Evolutionary conservation across 2,329 filamentous ascomycete genomes (phyloP).

Genomic region (Curvularia spicifera): DNA sequence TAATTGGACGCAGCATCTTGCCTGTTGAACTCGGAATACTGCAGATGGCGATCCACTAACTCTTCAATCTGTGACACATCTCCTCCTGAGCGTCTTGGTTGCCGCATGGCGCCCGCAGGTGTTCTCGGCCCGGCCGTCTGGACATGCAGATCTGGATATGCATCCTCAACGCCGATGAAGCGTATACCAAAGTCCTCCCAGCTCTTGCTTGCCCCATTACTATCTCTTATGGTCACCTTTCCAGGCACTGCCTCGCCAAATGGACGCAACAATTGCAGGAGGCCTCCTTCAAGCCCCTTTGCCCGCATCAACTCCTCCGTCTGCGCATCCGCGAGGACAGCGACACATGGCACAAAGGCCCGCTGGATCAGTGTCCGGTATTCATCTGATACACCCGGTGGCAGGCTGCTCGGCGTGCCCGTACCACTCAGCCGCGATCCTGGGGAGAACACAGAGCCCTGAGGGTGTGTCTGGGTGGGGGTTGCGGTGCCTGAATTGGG

Average conservation of each 20-base stretch:
- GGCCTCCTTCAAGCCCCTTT: conserved; percentile 83
- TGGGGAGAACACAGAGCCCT: conserved; percentile 55
- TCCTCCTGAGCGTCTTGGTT: conserved; percentile 54
- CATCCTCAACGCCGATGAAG: conserved; percentile 74
- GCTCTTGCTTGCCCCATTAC: conserved; percentile 78
- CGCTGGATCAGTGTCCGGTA: conserved; percentile 73
- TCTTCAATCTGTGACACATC: conserved; percentile 76
- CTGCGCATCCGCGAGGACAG: conserved; percentile 84
- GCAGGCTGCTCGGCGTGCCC: conserved; percentile 48
- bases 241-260: conserved; percentile 89
- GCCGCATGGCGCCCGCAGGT: conserved; percentile 35
- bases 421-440: conserved; percentile 46
- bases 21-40: conserved; percentile 69
- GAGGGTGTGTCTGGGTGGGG: conserved; percentile 45
- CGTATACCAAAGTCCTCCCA: conserved; percentile 92
- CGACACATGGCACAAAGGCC: conserved; percentile 88
- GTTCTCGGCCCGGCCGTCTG: conserved; percentile 33
- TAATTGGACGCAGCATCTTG: conserved; percentile 50
- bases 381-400: conserved; percentile 59
- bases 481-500: conserved; percentile 54
- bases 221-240: conserved; percentile 89
- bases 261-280: conserved; percentile 85
- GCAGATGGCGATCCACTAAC: conserved; percentile 79
- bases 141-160: conserved; percentile 50
- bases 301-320: conserved; percentile 78